Evolutionary conservation across 2,329 filamentous ascomycete genomes (phyloP).

Genomic region (Colletotrichum sp.): DNA sequence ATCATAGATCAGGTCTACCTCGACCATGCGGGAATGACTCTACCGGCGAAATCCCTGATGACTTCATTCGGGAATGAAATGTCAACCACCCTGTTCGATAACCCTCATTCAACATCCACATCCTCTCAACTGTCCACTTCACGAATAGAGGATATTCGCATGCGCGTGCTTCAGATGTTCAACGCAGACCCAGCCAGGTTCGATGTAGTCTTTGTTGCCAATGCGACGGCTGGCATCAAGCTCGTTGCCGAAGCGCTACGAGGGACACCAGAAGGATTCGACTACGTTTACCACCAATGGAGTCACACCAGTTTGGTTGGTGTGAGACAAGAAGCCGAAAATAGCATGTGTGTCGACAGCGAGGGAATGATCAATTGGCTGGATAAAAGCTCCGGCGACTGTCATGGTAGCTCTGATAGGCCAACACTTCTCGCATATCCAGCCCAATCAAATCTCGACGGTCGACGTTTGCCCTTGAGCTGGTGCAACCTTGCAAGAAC

Average conservation of each 20-base stretch:
- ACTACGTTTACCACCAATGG: conserved; percentile 67
- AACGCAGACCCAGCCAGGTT: conserved; percentile 63
- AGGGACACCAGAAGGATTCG: conserved; percentile 59
- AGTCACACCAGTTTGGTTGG: conserved; percentile 72
- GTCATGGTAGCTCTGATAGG: conserved; percentile 31
- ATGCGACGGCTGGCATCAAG: conserved; percentile 68
- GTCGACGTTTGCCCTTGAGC: conserved; percentile 72
- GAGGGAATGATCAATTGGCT: background rate
- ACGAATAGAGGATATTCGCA: background rate
- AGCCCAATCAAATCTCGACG: conserved; percentile 93
- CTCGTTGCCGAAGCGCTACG: conserved; percentile 63
- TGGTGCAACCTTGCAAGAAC: conserved; percentile 46
- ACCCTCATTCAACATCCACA: conserved; percentile 66
- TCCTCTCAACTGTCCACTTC: background rate
- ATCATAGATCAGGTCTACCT: conserved; percentile 49
- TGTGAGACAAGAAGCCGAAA: conserved; percentile 66
- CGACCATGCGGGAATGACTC: conserved; percentile 62
- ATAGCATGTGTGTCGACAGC: conserved; percentile 44
- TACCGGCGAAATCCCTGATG: conserved; percentile 64
- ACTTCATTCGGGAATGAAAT: conserved; percentile 61
- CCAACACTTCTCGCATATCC: conserved; percentile 76
- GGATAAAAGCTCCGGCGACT: background rate
- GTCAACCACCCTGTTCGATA: conserved; percentile 65
- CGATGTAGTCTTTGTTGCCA: conserved; percentile 66
- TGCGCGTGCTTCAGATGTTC: conserved; percentile 61